Evolutionary conservation across 495 filamentous ascomycete genomes (phyloP), one percentile per base, ranked within the genome.

Genomic region (Penicillium taxi): DNA sequence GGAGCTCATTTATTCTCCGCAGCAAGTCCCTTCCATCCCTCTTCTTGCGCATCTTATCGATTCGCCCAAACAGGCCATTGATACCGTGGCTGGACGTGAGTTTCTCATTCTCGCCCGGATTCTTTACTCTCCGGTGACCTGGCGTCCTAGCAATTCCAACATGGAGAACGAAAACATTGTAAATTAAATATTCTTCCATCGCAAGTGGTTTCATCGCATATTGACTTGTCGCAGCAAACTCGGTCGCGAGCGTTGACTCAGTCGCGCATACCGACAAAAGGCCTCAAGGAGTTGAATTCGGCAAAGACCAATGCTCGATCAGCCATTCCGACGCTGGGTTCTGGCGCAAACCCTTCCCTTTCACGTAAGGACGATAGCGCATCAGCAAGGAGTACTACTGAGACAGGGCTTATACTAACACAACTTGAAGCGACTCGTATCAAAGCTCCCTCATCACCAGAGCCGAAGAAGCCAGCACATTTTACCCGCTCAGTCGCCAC

Each of bases 281-380:
- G 61, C 9, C 45, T 82, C 4, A 52, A 49, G 29, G 78, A 82
- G 41, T 72, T 80, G 56, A 74, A 75, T 37, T 69, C 77, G 3
- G 83, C 84, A 3, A 69, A 78, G 37, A 77, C 66, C 43, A 91
- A 91, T 62, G 66, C 76, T 40, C 78, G 84, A 42, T 71, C 75
- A 9, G 56, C 58, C 17, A 55, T 68, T 20, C 59, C 69, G 39
- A 64, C 68, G 24, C 74, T 79, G 50, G 63, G 69, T 12, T 51
- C 58, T 11, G 60, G 65, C 26, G 57, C 61, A n/a, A 61, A 52
- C 32, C 64, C 67, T 39, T 37, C 50, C 0, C 26, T 62, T 25
- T 45, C 60, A 26, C 60, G 65, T 67, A 63, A 21, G 62, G 42
- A 37, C 24, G 24, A 16, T 12, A 15, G 33, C 25, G 16, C 15